phyloP scores from a whole-genome alignment of 202 grass and related monocot genomes.

The Zizania palustris region DNA sequence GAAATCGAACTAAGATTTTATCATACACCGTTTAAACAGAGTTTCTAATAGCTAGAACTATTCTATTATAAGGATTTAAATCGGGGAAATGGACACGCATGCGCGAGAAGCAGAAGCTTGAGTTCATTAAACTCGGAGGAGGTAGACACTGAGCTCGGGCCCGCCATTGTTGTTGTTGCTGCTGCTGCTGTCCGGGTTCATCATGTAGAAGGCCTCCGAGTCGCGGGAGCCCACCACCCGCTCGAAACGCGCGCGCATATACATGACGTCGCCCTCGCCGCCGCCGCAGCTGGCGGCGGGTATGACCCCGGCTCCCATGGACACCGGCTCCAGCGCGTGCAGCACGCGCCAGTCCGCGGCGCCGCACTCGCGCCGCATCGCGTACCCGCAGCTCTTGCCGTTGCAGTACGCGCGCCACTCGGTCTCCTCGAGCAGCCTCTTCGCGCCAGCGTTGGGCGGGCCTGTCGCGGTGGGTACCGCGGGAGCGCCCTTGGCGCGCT shows the following conservation, averaged over 20 bases:
- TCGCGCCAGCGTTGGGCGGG: neutral
- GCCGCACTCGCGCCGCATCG: conserved; percentile 76
- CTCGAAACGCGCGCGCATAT: conserved; percentile 91
- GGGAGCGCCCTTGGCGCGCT: conserved; percentile 52
- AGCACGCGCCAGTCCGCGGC: conserved; percentile 77
- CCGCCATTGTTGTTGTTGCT: conserved; percentile 52
- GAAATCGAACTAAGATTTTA: too few relatives aligned
- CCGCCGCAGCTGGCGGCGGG: conserved; percentile 58
- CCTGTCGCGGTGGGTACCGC: neutral
- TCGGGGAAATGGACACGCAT: too few relatives aligned
- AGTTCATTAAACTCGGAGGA: conserved; percentile 81
- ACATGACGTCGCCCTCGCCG: conserved; percentile 82
- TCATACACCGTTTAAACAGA: too few relatives aligned
- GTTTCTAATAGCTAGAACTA: too few relatives aligned
- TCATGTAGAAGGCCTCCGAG: conserved; percentile 98
- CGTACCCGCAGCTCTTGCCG: conserved; percentile 84
- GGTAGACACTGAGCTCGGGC: conserved; percentile 88
- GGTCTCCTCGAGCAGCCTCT: conserved; percentile 73
- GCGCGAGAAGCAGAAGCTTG: neutral
- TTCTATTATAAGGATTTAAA: too few relatives aligned
- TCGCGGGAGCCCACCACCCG: conserved; percentile 83
- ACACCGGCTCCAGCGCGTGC: conserved; percentile 83
- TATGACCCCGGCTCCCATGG: conserved; percentile 92
- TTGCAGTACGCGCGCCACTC: conserved; percentile 92
- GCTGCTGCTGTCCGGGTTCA: conserved; percentile 78